Base-by-base conservation (phyloP, 202 grass and related monocot genomes). In the Eragrostis tef region DNA sequence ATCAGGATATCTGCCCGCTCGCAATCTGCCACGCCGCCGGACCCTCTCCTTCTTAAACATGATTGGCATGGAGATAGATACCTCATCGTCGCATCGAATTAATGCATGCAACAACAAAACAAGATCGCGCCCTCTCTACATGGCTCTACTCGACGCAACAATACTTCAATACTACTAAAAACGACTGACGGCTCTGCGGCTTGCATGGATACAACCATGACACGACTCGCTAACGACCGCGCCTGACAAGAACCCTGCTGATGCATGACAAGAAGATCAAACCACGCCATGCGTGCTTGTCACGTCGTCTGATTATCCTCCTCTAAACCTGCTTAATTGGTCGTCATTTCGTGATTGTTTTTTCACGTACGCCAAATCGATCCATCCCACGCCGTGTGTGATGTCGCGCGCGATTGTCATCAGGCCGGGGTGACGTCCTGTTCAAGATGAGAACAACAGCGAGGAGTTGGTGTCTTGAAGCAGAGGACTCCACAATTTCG, bases 401-500 rank as follows among this genome's bases (percentile, higher is more conserved):
- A 5, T 42, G 64, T 58, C 34, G 34, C 34, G 34, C 65, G 45
- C 42, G 10, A 27, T 25, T 74, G 46, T 7, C 9, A 12, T 54
- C 52, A 83, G 16, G 46, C 9, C 6, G 34, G 4, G 34, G 2
- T 45, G 9, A 25, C 81, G 36, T 76, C 22, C 45, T 17, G 12
- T 9, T 34, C 12, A 29, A 68, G 42, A 9, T 10, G 48, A 44
- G 6, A 19, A 27, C 34, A 53, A 76, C 64, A 69, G 51, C 39
- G 0, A 69, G 26, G 72, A 84, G 53, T 42, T 41, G 52, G 51
- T 77, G 64, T 58, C 73, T 84, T 84, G 16, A 84, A 70, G 51
- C 73, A 70, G 73, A 70, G 82, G 73, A 70, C 31, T 59, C 53
- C 51, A 69, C 5, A 5, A 68, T 84, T 29, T 57, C 61, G 26